A percentile compares a stretch with the other conserved stretches of the same genome.
Evolutionary conservation across 2,329 filamentous ascomycete genomes (phyloP).

Genomic region (Blastomyces silverae): DNA sequence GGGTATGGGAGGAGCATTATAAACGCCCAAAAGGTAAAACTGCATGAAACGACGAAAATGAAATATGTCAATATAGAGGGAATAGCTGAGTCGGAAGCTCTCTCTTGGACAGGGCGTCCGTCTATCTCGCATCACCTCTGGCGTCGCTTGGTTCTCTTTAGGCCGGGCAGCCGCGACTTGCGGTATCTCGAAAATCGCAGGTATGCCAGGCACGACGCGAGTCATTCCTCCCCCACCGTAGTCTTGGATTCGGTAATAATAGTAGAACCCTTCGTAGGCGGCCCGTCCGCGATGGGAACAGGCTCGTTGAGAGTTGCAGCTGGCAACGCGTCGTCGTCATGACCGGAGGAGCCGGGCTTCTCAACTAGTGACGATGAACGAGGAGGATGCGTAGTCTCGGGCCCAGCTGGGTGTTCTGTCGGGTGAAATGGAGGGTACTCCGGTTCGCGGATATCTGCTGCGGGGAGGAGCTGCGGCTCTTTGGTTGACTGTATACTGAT

Average conservation of each 20-base stretch:
- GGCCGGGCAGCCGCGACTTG: background rate
- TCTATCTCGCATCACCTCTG: background rate
- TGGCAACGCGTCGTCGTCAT: background rate
- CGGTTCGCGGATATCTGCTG: conserved; percentile 19
- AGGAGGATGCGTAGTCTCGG: conserved; percentile 26
- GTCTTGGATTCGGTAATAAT: background rate
- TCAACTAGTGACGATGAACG: conserved; percentile 36
- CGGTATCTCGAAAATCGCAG: background rate
- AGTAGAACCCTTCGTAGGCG: background rate
- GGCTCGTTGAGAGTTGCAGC: background rate
- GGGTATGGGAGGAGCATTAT: background rate
- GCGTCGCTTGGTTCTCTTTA: background rate
- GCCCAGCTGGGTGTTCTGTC: conserved; percentile 29
- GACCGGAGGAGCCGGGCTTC: background rate
- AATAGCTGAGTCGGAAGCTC: background rate
- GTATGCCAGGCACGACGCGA: background rate
- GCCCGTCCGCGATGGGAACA: background rate
- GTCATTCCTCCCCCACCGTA: background rate
- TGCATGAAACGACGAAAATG: background rate
- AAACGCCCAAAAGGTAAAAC: background rate
- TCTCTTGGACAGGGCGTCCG: too few relatives aligned
- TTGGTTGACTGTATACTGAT: conserved; percentile 3
- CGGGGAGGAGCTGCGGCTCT: conserved; percentile 19
- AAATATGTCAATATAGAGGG: background rate
- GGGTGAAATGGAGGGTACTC: conserved; percentile 30